Percentiles rank a stretch among this genome's conserved stretches.
These are phyloP conservation scores for Saccharomycopsis microspora DNA, from an alignment of 805 yeast species.

Conservation along the genomic window DNA sequence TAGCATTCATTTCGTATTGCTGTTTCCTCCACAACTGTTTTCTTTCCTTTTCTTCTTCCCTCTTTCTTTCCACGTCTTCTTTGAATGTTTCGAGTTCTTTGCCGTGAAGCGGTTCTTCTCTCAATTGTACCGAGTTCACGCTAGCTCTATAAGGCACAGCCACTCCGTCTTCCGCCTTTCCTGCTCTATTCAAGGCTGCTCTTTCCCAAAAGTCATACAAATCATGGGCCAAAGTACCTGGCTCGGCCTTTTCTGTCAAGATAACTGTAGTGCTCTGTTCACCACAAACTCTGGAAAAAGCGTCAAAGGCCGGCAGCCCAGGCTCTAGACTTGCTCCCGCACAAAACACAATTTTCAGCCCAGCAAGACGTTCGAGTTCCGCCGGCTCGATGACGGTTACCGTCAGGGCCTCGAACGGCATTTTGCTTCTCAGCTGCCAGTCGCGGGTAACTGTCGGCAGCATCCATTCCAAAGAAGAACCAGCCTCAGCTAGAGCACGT, in stretches of 20 bases:
- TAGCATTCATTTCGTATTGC: conserved; percentile 19
- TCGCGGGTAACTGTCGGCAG: conserved; percentile 72
- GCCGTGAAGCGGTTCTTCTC: conserved; percentile 40
- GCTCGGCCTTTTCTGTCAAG: conserved; percentile 54
- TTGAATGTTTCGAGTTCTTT: conserved; percentile 39
- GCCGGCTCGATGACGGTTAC: conserved; percentile 46
- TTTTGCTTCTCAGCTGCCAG: conserved; percentile 65
- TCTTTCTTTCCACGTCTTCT: conserved; percentile 32
- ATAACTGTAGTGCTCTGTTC: conserved; percentile 61
- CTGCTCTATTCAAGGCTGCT: conserved; percentile 26
- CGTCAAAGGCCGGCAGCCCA: conserved; percentile 51
- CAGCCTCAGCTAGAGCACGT: conserved; percentile 67
- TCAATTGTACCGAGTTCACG: conserved; percentile 27
- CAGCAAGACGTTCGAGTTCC: conserved; percentile 42
- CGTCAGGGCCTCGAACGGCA: conserved; percentile 69
- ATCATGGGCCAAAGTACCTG: conserved; percentile 35
- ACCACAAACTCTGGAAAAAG: conserved; percentile 42
- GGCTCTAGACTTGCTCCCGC: conserved; percentile 54
- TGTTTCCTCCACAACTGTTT: conserved; percentile 18
- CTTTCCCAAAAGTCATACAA: conserved; percentile 45
- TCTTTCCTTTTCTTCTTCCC: conserved; percentile 28
- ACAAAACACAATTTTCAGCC: conserved; percentile 73
- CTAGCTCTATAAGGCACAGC: conserved; percentile 42
- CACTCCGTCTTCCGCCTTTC: conserved; percentile 45
- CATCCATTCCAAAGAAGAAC: conserved; percentile 94